These are phyloP conservation scores for Chalciporus piperatus DNA, from an alignment of 768 basidiomycete species.

Conservation along the genomic window DNA sequence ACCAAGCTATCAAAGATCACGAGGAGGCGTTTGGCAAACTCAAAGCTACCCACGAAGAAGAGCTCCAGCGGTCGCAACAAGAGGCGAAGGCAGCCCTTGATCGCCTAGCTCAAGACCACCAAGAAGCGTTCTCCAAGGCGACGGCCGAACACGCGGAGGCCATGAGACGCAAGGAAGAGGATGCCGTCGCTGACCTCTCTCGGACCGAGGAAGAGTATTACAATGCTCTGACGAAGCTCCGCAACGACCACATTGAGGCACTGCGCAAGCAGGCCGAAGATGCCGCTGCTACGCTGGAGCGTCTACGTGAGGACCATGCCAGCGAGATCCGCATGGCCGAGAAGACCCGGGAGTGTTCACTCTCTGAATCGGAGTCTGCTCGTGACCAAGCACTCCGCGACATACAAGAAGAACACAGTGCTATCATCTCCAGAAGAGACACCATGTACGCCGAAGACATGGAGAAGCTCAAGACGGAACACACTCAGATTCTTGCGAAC, in stretches of 20 bases:
- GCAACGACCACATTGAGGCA: conserved; percentile 64
- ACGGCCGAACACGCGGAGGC: conserved; percentile 51
- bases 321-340: conserved; percentile 71
- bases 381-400: conserved; percentile 58
- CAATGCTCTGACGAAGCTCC: conserved; percentile 73
- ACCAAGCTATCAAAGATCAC: conserved; percentile 54
- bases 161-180: conserved; percentile 61
- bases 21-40: conserved; percentile 59
- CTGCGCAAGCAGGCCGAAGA: conserved; percentile 63
- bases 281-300: conserved; percentile 58
- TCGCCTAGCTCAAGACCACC: conserved; percentile 52
- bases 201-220: conserved; percentile 81
- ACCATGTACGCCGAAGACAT: conserved; percentile 60
- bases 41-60: conserved; percentile 49
- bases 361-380: conserved; percentile 72
- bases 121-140: conserved; percentile 45
- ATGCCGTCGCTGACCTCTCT: conserved; percentile 53
- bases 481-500: conserved; percentile 47
- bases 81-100: conserved; percentile 53
- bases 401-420: conserved; percentile 70
- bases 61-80: conserved; percentile 49
- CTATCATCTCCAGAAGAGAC: conserved; percentile 66
- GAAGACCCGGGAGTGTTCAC: conserved; percentile 68
- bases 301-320: conserved; percentile 74
- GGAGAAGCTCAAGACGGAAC: conserved; percentile 63